Conservation (phyloP, 1,284 basidiomycete species). For the Irpex lacteus region DNA sequence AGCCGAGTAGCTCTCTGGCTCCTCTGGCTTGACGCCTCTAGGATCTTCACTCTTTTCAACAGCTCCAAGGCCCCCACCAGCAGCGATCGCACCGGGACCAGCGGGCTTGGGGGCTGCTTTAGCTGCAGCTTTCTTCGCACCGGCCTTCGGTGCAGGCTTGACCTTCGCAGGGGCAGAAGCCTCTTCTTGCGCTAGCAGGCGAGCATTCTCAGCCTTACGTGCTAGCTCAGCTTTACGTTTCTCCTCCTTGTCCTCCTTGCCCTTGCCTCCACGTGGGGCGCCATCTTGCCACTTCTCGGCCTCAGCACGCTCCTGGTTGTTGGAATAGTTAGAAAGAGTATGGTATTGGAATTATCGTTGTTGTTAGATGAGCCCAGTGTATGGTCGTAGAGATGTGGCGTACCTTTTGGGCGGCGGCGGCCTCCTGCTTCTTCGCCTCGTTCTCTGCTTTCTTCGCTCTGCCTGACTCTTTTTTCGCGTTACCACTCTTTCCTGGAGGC, state of each 20-base stretch:
- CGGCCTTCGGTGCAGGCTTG: conserved; percentile 67
- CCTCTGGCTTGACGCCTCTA: conserved; percentile 27
- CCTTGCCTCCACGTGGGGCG: conserved; percentile 53
- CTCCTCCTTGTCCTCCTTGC: conserved; percentile 73
- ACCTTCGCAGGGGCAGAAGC: conserved; percentile 59
- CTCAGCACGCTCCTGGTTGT: conserved; percentile 71
- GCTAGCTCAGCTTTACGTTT: conserved; percentile 73
- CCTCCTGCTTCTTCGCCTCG: conserved; percentile 73
- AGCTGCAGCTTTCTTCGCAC: conserved; percentile 49
- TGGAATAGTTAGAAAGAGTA: no score
- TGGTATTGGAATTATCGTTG: no score
- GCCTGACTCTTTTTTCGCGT: conserved; percentile 87
- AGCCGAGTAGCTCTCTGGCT: conserved; percentile 72
- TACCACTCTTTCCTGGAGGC: conserved; percentile 77
- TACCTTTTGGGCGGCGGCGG: conserved; percentile 59
- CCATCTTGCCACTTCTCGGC: conserved; percentile 78
- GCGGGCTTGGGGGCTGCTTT: conserved; percentile 51
- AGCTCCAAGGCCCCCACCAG: conserved; percentile 48
- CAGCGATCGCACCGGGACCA: conserved; percentile 75
- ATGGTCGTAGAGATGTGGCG: conserved; percentile 15
- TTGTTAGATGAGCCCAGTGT: background rate
- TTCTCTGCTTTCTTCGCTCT: conserved; percentile 93
- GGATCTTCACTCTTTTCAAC: conserved; percentile 20
- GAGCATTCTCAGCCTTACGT: conserved; percentile 75
- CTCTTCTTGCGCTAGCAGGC: conserved; percentile 85